Evolutionary conservation across 805 yeast genomes (phyloP), one percentile per base, ranked within the genome.

Genomic region (Pichia occidentalis): DNA sequence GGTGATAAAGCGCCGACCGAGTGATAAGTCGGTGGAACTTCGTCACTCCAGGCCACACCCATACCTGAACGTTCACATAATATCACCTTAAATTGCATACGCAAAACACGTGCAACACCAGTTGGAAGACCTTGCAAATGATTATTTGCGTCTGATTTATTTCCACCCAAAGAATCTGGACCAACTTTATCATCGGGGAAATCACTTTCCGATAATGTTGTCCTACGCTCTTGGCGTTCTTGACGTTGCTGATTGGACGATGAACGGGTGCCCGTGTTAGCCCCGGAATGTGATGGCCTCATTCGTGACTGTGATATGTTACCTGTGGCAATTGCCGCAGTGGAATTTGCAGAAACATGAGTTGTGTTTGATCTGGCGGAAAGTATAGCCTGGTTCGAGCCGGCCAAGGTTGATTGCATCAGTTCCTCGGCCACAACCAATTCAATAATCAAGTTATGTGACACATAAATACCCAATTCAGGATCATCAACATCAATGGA

Each of bases 21-120:
- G 37, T 77, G 85, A 53, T 92, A 92, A 16, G 87, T 83, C 1
- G 99, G 99, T 2, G 99, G 99, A 13, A 94, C 97, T 60, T 92
- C 98, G 55, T 90, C 97, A 60, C 90, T 97, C 97, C 98, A 92
- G 0, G 97, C 83, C 22, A 92, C 85, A 4, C 98, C 98, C 29
- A 92, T 68, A 0, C 99, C 99, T 0, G 95, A 81, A 43, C 97
- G 69, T 56, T 88, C 97, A 2, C 95, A 83, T 17, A 92, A 61
- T 3, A 68, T 66, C n/a, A 90, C 52, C 47, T 82, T 80, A 63
- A 92, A 90, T 59, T 88, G 96, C 97, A 92, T 92, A 47, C 97
- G 66, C 43, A 92, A 65, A 2, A 92, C 95, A 34, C 98, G 67
- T 0, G 98, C 98, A 4, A 95, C 85, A 12, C 98, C 98, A 0